A percentile compares a stretch with the other conserved stretches of the same genome.
These are phyloP conservation scores for Sporothrix protearum DNA, from an alignment of 2,329 filamentous ascomycete species.

Conservation along the genomic window DNA sequence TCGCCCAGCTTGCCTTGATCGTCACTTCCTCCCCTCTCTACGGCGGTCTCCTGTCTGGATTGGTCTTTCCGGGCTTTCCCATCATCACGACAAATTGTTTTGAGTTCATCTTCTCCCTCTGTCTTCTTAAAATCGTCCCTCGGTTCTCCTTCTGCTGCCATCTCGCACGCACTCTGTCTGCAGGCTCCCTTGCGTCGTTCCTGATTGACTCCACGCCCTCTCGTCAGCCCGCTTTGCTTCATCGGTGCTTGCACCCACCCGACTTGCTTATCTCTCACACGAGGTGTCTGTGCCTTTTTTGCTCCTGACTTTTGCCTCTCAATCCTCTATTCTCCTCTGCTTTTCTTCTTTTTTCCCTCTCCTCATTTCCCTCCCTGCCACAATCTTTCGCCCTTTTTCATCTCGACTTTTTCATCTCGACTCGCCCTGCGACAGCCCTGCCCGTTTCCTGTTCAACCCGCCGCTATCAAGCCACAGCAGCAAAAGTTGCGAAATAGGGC, in stretches of 20 bases:
- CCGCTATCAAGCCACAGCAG: background rate
- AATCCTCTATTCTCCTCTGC: background rate
- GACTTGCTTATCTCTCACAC: conserved; percentile 14
- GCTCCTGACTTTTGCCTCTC: background rate
- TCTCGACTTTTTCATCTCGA: background rate
- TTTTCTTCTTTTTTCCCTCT: background rate
- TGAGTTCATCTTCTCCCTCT: background rate
- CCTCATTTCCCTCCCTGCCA: background rate
- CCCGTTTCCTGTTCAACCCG: background rate
- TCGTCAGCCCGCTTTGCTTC: conserved; percentile 1
- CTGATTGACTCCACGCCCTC: conserved; percentile 11
- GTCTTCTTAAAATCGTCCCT: background rate
- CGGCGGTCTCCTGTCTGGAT: background rate
- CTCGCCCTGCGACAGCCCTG: conserved; percentile 7
- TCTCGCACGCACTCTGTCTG: background rate
- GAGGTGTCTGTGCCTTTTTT: background rate
- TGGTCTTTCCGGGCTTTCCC: background rate
- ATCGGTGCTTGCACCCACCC: background rate
- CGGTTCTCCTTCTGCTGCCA: background rate
- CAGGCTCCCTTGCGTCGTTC: conserved; percentile 11
- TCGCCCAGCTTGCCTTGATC: background rate
- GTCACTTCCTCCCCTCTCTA: background rate
- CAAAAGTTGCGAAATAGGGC: background rate
- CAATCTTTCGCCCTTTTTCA: background rate
- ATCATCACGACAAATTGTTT: background rate